phyloP scores from a whole-genome alignment of 2,329 filamentous ascomycete genomes.

The Alternaria triticina region DNA sequence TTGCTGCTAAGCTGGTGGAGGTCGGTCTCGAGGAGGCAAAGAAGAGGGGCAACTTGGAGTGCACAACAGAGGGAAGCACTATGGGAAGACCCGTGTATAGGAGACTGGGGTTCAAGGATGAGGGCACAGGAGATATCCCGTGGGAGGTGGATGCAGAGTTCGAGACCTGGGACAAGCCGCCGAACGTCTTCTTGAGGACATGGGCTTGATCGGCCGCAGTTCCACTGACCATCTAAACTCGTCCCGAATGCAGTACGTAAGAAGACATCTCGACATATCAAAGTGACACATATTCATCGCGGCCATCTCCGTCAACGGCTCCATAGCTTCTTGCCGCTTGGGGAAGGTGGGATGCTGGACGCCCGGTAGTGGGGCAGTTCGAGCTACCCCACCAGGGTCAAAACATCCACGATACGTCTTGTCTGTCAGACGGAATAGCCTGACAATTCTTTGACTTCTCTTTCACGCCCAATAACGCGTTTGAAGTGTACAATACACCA shows the following conservation, averaged over 20 bases:
- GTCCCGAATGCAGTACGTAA: background rate
- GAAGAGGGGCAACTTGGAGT: constrained; percentile 41
- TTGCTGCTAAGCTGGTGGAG: constrained; percentile 44
- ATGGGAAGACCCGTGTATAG: constrained; percentile 46
- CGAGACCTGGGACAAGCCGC: constrained; percentile 34
- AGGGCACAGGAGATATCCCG: constrained; percentile 36
- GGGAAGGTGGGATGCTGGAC: constrained; percentile 41
- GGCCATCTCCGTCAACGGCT: constrained; percentile 23
- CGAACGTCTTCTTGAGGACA: constrained; percentile 47
- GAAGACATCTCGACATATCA: background rate
- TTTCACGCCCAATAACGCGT: background rate
- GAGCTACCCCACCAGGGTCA: constrained; percentile 29
- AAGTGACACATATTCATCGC: constrained; percentile 5
- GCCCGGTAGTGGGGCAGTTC: constrained; percentile 30
- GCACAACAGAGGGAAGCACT: constrained; percentile 44
- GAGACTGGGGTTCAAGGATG: constrained; percentile 42
- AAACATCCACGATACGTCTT: constrained; percentile 15
- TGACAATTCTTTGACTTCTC: background rate
- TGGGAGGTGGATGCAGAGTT: constrained; percentile 46
- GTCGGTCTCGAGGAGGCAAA: constrained; percentile 45
- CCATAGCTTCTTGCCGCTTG: constrained; percentile 27
- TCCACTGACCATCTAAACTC: background rate
- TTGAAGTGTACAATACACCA: background rate
- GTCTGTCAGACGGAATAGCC: background rate
- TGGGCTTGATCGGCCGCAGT: constrained; percentile 15